Percentiles rank a stretch among this genome's conserved stretches.
phyloP scores from a whole-genome alignment of 2,329 filamentous ascomycete species.

The Fusarium hainanense region DNA sequence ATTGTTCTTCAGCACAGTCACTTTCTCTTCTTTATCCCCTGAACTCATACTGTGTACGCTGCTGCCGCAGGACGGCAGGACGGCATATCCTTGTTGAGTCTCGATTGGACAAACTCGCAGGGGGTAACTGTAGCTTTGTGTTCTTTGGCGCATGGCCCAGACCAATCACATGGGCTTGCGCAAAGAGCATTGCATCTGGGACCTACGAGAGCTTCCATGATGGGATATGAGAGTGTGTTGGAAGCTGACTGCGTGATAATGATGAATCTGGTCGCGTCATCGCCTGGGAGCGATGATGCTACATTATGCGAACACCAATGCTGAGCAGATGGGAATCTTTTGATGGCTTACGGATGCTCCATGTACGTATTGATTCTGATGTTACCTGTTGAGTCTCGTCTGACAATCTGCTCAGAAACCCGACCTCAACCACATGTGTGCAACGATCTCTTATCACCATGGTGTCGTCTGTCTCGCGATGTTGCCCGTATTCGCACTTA shows the following conservation, averaged over 20 bases:
- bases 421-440: neutral
- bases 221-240: conserved; percentile 39
- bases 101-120: conserved; percentile 35
- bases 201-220: conserved; percentile 38
- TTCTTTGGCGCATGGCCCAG: conserved; percentile 14
- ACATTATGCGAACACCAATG: neutral
- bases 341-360: neutral
- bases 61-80: conserved; percentile 12
- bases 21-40: neutral
- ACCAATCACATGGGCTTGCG: conserved; percentile 27
- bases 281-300: conserved; percentile 4
- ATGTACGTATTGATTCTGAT: neutral
- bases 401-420: conserved; percentile 4
- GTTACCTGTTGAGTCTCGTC: neutral
- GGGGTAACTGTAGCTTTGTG: conserved; percentile 11
- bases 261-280: conserved; percentile 40
- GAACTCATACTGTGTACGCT: conserved; percentile 23
- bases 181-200: conserved; percentile 19
- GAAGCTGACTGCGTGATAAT: conserved; percentile 35
- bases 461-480: conserved; percentile 25
- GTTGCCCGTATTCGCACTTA: conserved; percentile 39
- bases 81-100: conserved; percentile 13
- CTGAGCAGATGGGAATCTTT: neutral
- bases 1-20: conserved; percentile 3
- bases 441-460: conserved; percentile 9